Evolutionary conservation across 768 basidiomycete species (phyloP), one percentile per base, ranked within the genome.

Genomic region (Russula emetica): DNA sequence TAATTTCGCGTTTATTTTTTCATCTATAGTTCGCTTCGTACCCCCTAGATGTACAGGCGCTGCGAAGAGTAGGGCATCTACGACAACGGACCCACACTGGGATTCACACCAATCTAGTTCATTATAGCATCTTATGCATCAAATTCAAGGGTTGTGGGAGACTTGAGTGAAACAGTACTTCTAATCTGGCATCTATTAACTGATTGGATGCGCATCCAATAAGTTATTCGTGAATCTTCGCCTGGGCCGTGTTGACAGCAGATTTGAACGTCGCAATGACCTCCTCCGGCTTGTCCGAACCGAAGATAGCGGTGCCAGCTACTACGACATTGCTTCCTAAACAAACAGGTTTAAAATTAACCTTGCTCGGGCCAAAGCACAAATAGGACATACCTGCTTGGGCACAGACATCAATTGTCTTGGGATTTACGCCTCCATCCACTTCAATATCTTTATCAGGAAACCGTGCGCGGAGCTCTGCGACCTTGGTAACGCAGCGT

Each of bases 251-350:
- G 66, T 86, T 80, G 38, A 96, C 86, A 24, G 82, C 80, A 40
- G 81, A 77, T 75, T 90, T 93, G 44, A 98, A 76, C 9, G 78
- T 72, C 49, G 80, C 70, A 57, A 98, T 97, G 54, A 95, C 92
- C 44, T 83, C 76, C 50, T 86, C 86, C 0, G 97, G 90, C 70
- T 86, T 80, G n/a, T 81, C 71, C 2, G 94, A 87, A 47, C 82
- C 84, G 71, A 98, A 98, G 65, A 99, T 89, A 7, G 96, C 94
- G 8, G 95, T 98, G 14, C 97, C 97, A 14, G 97, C 95, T 32
- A 99, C 97, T 58, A 98, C 93, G 68, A 99, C 94, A 71, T 99
- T 99, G 76, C 94, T 94, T 24, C 96, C 96, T 95, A 68, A 13
- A 10, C 16, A 44, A 38, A 10, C 32, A 13, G 40, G 26, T 52